Evolutionary conservation across 352 stramenopile genomes (phyloP).

Genomic region (Phytopythium ostracodes): DNA sequence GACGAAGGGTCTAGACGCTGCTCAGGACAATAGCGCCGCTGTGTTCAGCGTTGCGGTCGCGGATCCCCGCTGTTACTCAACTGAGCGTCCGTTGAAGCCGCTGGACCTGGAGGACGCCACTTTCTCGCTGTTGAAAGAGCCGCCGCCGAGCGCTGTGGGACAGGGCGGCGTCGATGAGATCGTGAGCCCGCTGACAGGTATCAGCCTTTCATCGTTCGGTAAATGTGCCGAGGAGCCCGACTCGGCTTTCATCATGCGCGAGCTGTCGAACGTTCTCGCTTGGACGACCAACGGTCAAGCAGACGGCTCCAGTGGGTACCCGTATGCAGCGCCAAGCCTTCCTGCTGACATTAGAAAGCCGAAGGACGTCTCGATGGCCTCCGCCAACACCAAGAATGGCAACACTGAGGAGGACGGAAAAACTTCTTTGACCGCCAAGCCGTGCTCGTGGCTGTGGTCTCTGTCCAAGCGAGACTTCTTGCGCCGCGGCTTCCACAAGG

Average conservation of each 20-base stretch:
- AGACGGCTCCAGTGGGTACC: slow-evolving; percentile 18
- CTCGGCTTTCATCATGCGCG: slow-evolving; percentile 41
- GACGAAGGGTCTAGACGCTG: not conserved
- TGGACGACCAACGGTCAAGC: slow-evolving; percentile 34
- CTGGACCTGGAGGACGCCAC: slow-evolving; percentile 6
- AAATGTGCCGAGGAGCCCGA: slow-evolving; percentile 65
- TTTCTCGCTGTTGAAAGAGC: slow-evolving; percentile 55
- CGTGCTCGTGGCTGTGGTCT: slow-evolving; percentile 61
- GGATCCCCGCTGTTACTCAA: slow-evolving; percentile 32
- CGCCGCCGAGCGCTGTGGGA: slow-evolving; percentile 17
- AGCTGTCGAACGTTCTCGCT: slow-evolving; percentile 42
- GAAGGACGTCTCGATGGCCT: not conserved
- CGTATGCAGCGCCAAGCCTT: slow-evolving; percentile 7
- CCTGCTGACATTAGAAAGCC: not conserved
- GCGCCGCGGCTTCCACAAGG: slow-evolving; percentile 32
- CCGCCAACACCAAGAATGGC: not conserved
- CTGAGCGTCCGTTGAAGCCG: slow-evolving; percentile 1
- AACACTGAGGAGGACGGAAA: not conserved
- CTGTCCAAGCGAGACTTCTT: slow-evolving; percentile 32
- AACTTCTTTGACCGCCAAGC: slow-evolving; percentile 3
- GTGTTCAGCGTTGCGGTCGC: slow-evolving; percentile 35
- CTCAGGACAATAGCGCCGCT: not conserved
- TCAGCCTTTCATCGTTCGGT: slow-evolving; percentile 27
- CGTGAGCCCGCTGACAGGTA: slow-evolving; percentile 51
- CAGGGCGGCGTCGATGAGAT: slow-evolving; percentile 28